Evolutionary conservation across 768 basidiomycete species (phyloP).

Genomic region (Lactarius sanguifluus): DNA sequence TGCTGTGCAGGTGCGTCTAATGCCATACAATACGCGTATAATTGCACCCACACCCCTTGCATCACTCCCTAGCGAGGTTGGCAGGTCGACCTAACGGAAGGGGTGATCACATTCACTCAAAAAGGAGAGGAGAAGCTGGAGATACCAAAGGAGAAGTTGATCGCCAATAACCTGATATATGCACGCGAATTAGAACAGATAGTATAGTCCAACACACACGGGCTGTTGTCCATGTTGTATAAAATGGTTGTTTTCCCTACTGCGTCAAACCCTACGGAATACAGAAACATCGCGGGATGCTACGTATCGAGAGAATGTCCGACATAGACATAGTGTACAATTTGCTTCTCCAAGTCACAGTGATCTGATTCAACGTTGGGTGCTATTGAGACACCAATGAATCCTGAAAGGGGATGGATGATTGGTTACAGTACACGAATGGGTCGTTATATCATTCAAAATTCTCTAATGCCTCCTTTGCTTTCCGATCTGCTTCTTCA

Average conservation of each 20-base stretch:
- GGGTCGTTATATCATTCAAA: constrained; percentile 45
- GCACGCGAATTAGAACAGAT: constrained; percentile 91
- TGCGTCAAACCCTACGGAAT: neutral
- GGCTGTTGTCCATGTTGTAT: constrained; percentile 4
- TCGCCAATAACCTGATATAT: constrained; percentile 72
- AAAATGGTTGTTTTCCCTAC: constrained; percentile 9
- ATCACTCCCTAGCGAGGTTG: constrained; percentile 63
- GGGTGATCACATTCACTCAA: constrained; percentile 73
- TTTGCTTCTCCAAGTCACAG: neutral
- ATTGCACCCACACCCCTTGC: neutral
- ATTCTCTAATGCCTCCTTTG: constrained; percentile 80
- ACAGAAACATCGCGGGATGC: neutral
- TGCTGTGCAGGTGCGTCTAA: constrained; percentile 64
- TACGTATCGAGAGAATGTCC: neutral
- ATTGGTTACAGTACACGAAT: constrained; percentile 32
- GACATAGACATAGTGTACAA: neutral
- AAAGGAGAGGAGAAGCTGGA: constrained; percentile 82
- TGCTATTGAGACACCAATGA: neutral
- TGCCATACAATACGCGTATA: neutral
- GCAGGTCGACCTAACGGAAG: constrained; percentile 72
- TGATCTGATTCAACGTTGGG: neutral
- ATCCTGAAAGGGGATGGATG: constrained; percentile 5
- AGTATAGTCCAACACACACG: constrained; percentile 48
- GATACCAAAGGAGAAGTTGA: constrained; percentile 83
- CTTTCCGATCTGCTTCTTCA: constrained; percentile 82